Conservation (phyloP, 2,329 filamentous ascomycete species). For the Ophiobolus disseminans region DNA sequence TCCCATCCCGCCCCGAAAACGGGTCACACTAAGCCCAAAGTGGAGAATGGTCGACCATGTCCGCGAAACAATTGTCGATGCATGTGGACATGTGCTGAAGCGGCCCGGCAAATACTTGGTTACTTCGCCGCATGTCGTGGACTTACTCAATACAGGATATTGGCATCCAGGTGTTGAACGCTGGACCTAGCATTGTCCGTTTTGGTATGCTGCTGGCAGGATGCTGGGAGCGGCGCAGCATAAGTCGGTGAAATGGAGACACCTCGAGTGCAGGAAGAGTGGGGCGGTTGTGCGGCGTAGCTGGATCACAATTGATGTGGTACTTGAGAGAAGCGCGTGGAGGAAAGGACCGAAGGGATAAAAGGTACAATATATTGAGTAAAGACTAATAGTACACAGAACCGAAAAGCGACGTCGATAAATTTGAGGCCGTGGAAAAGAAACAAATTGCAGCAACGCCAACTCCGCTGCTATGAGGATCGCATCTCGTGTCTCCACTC, state of each 20-base stretch:
- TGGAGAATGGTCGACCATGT: conserved; percentile 5
- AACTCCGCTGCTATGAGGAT: conserved; percentile 20
- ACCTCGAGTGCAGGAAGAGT: neutral
- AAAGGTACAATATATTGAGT: too few relatives aligned
- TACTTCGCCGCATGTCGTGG: neutral
- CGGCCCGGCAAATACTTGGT: neutral
- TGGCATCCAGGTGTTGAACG: conserved; percentile 19
- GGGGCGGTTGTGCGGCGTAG: neutral
- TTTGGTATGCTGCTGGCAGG: conserved; percentile 13
- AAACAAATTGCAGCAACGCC: neutral
- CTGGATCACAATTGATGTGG: neutral
- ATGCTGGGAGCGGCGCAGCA: conserved; percentile 2
- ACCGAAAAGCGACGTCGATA: neutral
- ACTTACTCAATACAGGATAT: conserved; percentile 22
- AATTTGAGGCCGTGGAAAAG: neutral
- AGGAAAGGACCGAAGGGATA: too few relatives aligned
- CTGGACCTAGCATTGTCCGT: conserved; percentile 30
- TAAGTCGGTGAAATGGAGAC: neutral
- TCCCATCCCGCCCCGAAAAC: neutral
- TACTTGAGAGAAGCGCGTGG: neutral
- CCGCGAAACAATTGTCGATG: neutral
- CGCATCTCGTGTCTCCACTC: conserved; percentile 35
- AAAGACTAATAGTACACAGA: neutral
- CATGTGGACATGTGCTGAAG: neutral
- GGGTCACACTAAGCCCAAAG: conserved; percentile 1